Base-by-base conservation (phyloP, 768 basidiomycete genomes). In the Hericium rajendrae region DNA sequence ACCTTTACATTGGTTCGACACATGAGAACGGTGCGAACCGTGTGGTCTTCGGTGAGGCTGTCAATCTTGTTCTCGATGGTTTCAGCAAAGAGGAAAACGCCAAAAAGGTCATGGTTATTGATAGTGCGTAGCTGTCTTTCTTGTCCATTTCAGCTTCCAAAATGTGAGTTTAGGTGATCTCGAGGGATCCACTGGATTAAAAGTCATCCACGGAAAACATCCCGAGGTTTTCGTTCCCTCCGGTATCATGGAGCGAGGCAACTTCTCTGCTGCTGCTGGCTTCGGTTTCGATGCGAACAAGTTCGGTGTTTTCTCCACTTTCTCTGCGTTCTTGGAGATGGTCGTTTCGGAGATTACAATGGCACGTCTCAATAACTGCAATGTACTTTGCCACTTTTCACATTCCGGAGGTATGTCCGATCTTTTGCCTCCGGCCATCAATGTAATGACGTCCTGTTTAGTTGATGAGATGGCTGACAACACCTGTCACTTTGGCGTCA, bases 281-380 rank as follows among this genome's bases (percentile, higher is more conserved):
- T 94, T 93, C 67, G 91, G 91, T 43, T 92, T 91, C 66, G 86
- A 83, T 39, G 69, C 78, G 22, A 79, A 91, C 65, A 91, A 91
- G 70, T 88, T 86, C 59, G 91, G 91, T 59, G 88, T 91, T 56
- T 91, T 91, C 74, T 90, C 89, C 24, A 93, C 91, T 4, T 94
- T 94, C 74, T 88, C 87, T 51, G 91, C 91, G 3, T 94, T 94
- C 78, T 76, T 91, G 57, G 91, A 94, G 78, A 93, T 93, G 91
- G 76, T 88, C 51, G 70, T 94, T 55, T 91, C 89, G 4, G 91
- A 94, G 70, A 73, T 92, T 53, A 93, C 91, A 11, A 94, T 93
- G 91, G 91, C 91, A n/a, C 81, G 91, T 54, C 70, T 94, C 68
- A 94, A 94, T 70, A 78, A 87, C 64, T 88, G 88, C 76, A 94